These are phyloP conservation scores for Talaromyces sp. DNA, from an alignment of 2,329 filamentous ascomycete species.

Conservation along the genomic window DNA sequence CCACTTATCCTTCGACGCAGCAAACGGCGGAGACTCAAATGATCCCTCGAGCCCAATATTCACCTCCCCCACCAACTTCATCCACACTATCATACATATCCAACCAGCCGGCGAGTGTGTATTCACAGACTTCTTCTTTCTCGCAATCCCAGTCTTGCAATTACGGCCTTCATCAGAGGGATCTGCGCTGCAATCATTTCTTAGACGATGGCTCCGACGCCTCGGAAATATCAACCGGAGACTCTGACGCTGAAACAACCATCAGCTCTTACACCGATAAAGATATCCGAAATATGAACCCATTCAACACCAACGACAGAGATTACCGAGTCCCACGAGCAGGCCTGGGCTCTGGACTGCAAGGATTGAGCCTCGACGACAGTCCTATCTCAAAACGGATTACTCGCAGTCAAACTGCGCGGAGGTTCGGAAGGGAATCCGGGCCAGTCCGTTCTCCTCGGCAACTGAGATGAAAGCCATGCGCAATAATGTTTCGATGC, in stretches of 20 bases:
- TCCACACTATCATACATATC: conserved; percentile 7
- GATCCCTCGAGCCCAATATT: neutral
- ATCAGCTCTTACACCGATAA: conserved; percentile 33
- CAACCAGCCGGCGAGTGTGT: neutral
- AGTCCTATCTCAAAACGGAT: conserved; percentile 5
- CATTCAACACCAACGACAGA: conserved; percentile 37
- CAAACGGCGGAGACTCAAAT: neutral
- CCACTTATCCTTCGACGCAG: neutral
- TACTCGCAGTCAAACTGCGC: conserved; percentile 17
- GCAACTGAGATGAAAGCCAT: neutral
- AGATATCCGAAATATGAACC: conserved; percentile 35
- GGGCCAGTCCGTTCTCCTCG: neutral
- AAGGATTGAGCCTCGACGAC: conserved; percentile 21
- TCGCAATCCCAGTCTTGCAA: conserved; percentile 3
- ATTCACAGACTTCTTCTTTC: conserved; percentile 5
- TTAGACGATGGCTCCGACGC: conserved; percentile 30
- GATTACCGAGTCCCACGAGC: neutral
- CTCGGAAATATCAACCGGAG: conserved; percentile 33
- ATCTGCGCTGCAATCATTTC: conserved; percentile 23
- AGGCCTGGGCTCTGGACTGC: conserved; percentile 18
- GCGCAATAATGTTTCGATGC: neutral
- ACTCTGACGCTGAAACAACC: conserved; percentile 38
- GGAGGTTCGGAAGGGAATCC: neutral
- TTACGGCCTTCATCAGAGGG: neutral
- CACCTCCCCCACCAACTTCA: conserved; percentile 1